Evolutionary conservation across 2,329 filamentous ascomycete species (phyloP), one percentile per base, ranked within the genome.

Genomic region (Alternaria ventricosa): DNA sequence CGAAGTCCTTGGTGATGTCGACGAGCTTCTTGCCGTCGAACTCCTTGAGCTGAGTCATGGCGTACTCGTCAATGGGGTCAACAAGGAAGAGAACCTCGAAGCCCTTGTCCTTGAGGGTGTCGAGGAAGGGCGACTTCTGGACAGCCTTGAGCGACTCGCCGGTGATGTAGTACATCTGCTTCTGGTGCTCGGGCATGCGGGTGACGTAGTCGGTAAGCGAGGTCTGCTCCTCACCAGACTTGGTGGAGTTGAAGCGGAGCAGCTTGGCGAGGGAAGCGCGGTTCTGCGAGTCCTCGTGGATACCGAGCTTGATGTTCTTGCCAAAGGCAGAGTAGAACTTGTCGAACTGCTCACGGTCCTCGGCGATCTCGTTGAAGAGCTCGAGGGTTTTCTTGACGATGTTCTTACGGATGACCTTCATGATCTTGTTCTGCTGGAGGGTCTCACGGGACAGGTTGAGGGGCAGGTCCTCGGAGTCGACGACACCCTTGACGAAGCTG

Each of bases 321-420:
- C 91, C 92, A 89, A 99, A 99, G 78, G 96, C 96, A 80, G 87
- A 87, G 91, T 99, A 99, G 91, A 99, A 99, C 91, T 99, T 99
- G 90, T 99, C 96, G 83, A 99, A 99, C 85, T 97, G 93, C 90
- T 99, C 96, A 86, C 97, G 97, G 86, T 99, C 96, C 89, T 99
- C 96, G 64, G 96, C 91, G 71, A 99, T 99, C 88, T 99, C 96
- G 79, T 90, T 89, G 92, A 99, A 99, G 83, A 99, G 93, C 89
- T 99, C 96, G 73, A 99, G 93, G 72, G 93, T 93, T 93, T 99
- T 99, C 94, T 98, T 99, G 89, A 99, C 94, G 73, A 99, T 97
- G 91, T 99, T 99, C 94, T 99, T 99, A 91, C 96, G 97, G 90
- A 98, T 98, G 84, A 98, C 96, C 92, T 98, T 98, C 96, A 98